These are phyloP conservation scores for Fusarium aywerte DNA, from an alignment of 2,329 filamentous ascomycete genomes.

Conservation along the genomic window DNA sequence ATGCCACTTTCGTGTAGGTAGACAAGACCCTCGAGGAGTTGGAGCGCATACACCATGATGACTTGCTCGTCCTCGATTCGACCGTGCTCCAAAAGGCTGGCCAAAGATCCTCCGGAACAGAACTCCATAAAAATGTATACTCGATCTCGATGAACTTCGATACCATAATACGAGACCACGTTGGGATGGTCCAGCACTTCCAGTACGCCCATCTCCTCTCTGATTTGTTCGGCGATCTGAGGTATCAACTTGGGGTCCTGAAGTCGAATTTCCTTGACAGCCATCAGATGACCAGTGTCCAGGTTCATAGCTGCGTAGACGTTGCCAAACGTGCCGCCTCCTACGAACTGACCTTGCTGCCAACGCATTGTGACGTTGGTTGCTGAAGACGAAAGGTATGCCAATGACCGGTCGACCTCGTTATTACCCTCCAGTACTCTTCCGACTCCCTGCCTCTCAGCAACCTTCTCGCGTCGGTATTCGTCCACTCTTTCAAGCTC, in stretches of 20 bases:
- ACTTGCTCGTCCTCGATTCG: constrained; percentile 98
- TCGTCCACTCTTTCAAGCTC: constrained; percentile 82
- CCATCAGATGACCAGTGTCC: constrained; percentile 96
- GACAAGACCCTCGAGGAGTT: constrained; percentile 91
- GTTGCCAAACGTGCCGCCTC: constrained; percentile 95
- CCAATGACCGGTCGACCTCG: constrained; percentile 93
- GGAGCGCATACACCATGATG: constrained; percentile 94
- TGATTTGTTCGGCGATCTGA: constrained; percentile 91
- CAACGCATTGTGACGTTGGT: constrained; percentile 96
- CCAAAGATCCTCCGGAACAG: constrained; percentile 93
- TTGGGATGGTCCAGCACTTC: constrained; percentile 97
- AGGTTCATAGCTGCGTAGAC: constrained; percentile 98
- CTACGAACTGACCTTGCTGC: constrained; percentile 99
- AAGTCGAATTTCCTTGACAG: constrained; percentile 96
- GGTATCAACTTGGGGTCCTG: constrained; percentile 97
- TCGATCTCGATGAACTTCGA: constrained; percentile 97
- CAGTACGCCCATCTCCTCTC: constrained; percentile 95
- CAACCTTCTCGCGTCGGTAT: constrained; percentile 78
- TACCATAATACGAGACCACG: constrained; percentile 96
- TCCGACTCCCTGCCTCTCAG: constrained; percentile 87
- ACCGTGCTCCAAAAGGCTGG: constrained; percentile 89
- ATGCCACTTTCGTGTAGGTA: constrained; percentile 94
- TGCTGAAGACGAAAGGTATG: constrained; percentile 90
- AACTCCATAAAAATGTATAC: constrained; percentile 99
- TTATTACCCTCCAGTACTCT: constrained; percentile 93